Percentiles rank a stretch among this genome's conserved stretches.
Evolutionary conservation across 176 grass and related monocot genomes (phyloP).

Genomic region (Avena eriantha): DNA sequence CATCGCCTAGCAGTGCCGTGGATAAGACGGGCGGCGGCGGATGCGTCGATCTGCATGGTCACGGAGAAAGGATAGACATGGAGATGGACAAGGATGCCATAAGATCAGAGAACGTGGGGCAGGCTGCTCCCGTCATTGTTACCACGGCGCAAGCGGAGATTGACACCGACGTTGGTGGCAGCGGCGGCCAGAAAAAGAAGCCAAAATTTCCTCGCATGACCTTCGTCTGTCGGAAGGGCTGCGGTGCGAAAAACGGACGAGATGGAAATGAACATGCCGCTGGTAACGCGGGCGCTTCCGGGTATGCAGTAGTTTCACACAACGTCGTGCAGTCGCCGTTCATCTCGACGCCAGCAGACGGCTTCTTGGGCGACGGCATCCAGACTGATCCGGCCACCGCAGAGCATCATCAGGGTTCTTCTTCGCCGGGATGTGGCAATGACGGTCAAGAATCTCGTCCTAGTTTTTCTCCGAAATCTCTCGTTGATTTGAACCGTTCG

Average conservation of each 20-base stretch:
- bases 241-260: too few species aligned
- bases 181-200: constrained; percentile 10
- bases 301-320: neutral
- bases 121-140: too few species aligned
- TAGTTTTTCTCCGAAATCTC: neutral
- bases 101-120: too few species aligned
- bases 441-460: neutral
- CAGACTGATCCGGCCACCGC: neutral
- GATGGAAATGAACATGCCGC: too few species aligned
- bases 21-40: neutral
- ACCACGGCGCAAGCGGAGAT: too few species aligned
- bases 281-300: neutral
- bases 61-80: neutral
- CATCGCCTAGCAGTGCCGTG: neutral
- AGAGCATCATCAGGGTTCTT: neutral
- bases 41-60: neutral
- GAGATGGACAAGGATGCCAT: neutral
- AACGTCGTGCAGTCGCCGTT: neutral
- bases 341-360: neutral
- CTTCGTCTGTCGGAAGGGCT: too few species aligned
- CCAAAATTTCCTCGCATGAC: too few species aligned
- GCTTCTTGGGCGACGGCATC: neutral
- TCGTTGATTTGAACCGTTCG: neutral
- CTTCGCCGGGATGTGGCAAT: neutral
- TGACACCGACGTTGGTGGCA: neutral